Percentiles rank a stretch among this genome's conserved stretches.
These are phyloP conservation scores for Ramaria rubella DNA, from an alignment of 768 basidiomycete species.

Conservation along the genomic window DNA sequence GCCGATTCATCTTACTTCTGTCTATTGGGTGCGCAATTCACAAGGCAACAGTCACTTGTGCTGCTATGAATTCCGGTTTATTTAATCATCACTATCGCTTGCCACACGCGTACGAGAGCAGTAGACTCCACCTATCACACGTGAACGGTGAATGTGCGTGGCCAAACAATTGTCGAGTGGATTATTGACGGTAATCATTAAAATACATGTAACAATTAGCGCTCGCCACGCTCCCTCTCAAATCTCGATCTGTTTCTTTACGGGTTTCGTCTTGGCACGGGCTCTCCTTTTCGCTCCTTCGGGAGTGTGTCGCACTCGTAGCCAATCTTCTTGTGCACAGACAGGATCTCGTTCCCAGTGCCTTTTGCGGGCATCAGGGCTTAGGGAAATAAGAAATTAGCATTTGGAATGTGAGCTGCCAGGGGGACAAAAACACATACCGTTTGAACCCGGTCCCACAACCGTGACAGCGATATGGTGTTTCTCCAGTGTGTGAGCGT, in stretches of 20 bases:
- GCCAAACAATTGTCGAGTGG: not conserved
- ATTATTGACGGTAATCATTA: not conserved
- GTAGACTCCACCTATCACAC: too few relatives aligned
- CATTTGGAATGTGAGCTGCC: not conserved
- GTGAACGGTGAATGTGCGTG: not conserved
- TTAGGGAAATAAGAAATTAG: not conserved
- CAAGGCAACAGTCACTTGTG: too few relatives aligned
- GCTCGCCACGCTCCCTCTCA: not conserved
- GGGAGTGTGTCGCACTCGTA: slow-evolving; percentile 8
- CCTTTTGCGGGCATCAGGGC: slow-evolving; percentile 10
- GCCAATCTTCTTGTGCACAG: slow-evolving; percentile 11
- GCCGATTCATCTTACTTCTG: too few relatives aligned
- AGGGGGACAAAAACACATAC: not conserved
- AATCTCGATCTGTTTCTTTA: slow-evolving; percentile 1
- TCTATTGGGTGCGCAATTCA: too few relatives aligned
- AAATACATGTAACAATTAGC: not conserved
- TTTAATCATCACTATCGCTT: too few relatives aligned
- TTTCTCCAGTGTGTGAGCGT: slow-evolving; percentile 11
- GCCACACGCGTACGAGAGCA: too few relatives aligned
- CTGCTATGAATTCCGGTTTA: too few relatives aligned
- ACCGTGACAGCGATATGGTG: slow-evolving; percentile 10
- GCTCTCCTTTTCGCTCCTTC: slow-evolving; percentile 10
- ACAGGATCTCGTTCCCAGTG: slow-evolving; percentile 11
- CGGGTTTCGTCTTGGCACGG: slow-evolving; percentile 8
- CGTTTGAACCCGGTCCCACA: slow-evolving; percentile 10